Conservation (phyloP, 495 filamentous ascomycete species). For the Aspergillus mulundensis region DNA sequence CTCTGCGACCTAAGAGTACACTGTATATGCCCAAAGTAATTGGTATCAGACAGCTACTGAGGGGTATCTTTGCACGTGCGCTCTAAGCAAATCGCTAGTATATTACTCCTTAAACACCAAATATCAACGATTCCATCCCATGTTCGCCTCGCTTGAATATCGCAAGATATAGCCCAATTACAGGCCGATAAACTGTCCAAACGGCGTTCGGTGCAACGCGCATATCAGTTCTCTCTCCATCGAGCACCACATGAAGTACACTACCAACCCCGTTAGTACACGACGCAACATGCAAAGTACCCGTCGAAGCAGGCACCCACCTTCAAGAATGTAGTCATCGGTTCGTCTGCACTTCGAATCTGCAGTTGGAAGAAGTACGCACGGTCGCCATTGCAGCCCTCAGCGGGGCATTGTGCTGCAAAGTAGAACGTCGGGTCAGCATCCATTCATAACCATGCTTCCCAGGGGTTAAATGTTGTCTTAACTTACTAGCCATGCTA, state of each 20-base stretch:
- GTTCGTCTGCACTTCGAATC: slow-evolving; percentile 97
- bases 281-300: slow-evolving; percentile 14
- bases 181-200: neutral
- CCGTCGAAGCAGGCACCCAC: slow-evolving; percentile 42
- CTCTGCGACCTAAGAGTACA: too few relatives aligned
- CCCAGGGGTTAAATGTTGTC: neutral
- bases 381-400: slow-evolving; percentile 68
- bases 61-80: slow-evolving; percentile 1
- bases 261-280: slow-evolving; percentile 31
- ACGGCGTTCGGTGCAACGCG: neutral
- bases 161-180: neutral
- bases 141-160: slow-evolving; percentile 9
- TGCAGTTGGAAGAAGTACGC: slow-evolving; percentile 96
- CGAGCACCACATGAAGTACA: slow-evolving; percentile 41
- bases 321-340: slow-evolving; percentile 95
- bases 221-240: slow-evolving; percentile 44
- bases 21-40: neutral
- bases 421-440: slow-evolving; percentile 11
- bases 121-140: neutral
- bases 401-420: slow-evolving; percentile 69
- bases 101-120: neutral
- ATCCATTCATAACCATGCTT: neutral
- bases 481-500: slow-evolving; percentile 57
- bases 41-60: neutral
- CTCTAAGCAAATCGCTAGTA: neutral